Percentiles rank a stretch among this genome's conserved stretches.
These are phyloP conservation scores for Dendrobium officinale DNA, from an alignment of 106 monocot species.

Conservation along the genomic window DNA sequence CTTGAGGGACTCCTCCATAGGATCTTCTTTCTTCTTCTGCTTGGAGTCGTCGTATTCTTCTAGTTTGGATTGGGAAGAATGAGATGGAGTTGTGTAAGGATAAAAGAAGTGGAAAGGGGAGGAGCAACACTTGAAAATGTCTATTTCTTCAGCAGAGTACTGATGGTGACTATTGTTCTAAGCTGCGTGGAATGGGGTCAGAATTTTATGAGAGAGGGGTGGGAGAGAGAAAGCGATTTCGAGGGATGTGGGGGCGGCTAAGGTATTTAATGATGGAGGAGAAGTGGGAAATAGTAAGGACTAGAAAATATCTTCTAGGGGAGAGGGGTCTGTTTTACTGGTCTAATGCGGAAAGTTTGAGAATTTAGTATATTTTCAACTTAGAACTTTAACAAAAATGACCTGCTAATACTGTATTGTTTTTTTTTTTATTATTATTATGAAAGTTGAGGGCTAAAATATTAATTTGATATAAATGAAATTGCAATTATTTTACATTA, in stretches of 20 bases:
- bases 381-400: neutral
- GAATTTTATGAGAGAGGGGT: neutral
- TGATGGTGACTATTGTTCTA: conserved; percentile 11
- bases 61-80: neutral
- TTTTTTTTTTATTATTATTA: too few species aligned
- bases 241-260: neutral
- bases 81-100: neutral
- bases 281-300: neutral
- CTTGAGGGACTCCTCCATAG: conserved; percentile 9
- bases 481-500: too few species aligned
- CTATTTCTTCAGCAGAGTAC: neutral
- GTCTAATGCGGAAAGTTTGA: neutral
- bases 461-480: too few species aligned
- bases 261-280: neutral
- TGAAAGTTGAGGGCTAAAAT: too few species aligned
- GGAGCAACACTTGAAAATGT: neutral
- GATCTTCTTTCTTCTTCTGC: neutral
- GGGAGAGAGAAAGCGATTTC: neutral
- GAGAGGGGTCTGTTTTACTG: neutral
- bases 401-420: too few species aligned
- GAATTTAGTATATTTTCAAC: neutral
- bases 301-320: neutral
- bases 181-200: conserved; percentile 2
- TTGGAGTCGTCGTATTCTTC: neutral
- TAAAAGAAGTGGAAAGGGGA: neutral